Percentiles rank a stretch among this genome's conserved stretches.
These are phyloP conservation scores for Bolboschoenoplectus hybrid DNA, from an alignment of 202 grass and related monocot species.

Conservation along the genomic window DNA sequence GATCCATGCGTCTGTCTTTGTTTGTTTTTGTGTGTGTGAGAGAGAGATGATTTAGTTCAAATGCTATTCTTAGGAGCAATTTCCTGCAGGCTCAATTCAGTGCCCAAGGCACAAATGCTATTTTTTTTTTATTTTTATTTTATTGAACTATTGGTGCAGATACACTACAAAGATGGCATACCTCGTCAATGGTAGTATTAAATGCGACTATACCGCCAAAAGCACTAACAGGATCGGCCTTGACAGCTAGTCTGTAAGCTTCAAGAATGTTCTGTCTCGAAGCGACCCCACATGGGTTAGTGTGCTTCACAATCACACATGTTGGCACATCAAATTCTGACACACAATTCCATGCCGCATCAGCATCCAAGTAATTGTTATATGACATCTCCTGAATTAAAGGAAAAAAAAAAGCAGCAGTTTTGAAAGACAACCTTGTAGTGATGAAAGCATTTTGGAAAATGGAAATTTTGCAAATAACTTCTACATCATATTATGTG, in stretches of 20 bases:
- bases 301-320: conserved; percentile 95
- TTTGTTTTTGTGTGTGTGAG: neutral
- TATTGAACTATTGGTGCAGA: neutral
- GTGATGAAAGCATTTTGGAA: neutral
- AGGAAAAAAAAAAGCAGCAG: neutral
- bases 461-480: neutral
- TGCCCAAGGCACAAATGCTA: neutral
- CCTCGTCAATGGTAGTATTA: conserved; percentile 70
- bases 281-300: conserved; percentile 89
- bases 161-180: conserved; percentile 29
- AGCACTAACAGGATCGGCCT: conserved; percentile 81
- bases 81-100: neutral
- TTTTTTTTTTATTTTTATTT: neutral
- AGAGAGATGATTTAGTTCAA: neutral
- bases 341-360: conserved; percentile 97
- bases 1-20: neutral
- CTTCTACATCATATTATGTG: neutral
- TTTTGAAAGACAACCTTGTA: neutral
- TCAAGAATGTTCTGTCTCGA: conserved; percentile 73
- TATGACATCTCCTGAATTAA: conserved; percentile 92
- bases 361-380: conserved; percentile 96
- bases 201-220: conserved; percentile 97
- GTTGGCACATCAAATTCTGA: conserved; percentile 83
- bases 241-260: conserved; percentile 88
- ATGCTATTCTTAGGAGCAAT: neutral